Base-by-base conservation (phyloP, 2,329 filamentous ascomycete species). In the Cladosporium halotolerans region DNA sequence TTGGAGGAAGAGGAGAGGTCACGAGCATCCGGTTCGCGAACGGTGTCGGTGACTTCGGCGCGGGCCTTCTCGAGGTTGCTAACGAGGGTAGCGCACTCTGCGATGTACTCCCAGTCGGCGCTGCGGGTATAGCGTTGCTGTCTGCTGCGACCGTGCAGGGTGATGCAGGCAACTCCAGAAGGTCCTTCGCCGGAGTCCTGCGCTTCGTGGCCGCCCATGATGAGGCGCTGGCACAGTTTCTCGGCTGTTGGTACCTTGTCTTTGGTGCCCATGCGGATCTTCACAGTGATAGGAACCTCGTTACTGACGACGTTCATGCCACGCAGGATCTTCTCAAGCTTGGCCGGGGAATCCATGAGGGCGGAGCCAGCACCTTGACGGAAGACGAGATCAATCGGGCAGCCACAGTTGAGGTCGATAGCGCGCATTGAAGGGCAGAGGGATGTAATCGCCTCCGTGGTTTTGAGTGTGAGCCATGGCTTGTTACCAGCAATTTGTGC, bases 101-200 rank as follows among this genome's bases (percentile, higher is more conserved):
- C 84, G 60, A 99, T 97, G 71, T 97, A 99, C 42, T 78, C 75
- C 93, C 93, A 99, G 70, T 99, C 89, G n/a, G 93, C 93, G 60
- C 79, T 83, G 65, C 84, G 86, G 3, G 89, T 93, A 74, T 99
- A 99, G 55, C 93, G 83, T 74, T 97, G 92, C 73, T 97, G 91
- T 67, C 92, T 84, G 65, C 88, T 95, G 55, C 93, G 84, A 49
- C 93, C 93, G 69, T 99, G 93, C 1, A 99, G 81, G 1, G 93
- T 97, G 61, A 99, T 86, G n/a, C 93, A 92, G 7, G 93, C 93
- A 52, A 92, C 89, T 50, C 93, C 93, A 3, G 87, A 84, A 11
- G 88, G 84, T 3, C 89, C 90, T 49, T 75, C 84, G 67, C 68
- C 84, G 65, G 68, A 66, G 38, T 85, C 81, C 44, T 83, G 79